A percentile compares a stretch with the other conserved stretches of the same genome.
Conservation (phyloP, 2,329 filamentous ascomycete species). For the Diaporthe longicolla region DNA sequence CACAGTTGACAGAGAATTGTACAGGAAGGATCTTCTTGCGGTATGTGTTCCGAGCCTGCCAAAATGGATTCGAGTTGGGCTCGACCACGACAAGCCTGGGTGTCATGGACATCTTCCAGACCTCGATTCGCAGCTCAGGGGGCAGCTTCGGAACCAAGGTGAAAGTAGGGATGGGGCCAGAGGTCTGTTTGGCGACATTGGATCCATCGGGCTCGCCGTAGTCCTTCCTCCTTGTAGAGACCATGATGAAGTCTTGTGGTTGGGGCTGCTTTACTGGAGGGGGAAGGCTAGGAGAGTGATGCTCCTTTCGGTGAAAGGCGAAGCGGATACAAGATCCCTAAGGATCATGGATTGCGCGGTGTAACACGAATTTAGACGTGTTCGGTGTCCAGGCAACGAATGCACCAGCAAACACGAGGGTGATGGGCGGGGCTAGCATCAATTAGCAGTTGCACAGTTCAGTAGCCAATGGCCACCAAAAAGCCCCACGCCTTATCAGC, state of each 20-base stretch:
- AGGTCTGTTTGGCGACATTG: too few species aligned
- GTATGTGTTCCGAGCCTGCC: too few species aligned
- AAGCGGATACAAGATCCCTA: background rate
- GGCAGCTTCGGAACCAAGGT: too few species aligned
- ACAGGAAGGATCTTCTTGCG: too few species aligned
- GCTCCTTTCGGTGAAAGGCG: too few species aligned
- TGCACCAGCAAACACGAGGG: background rate
- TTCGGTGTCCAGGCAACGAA: constrained; percentile 14
- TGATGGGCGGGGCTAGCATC: background rate
- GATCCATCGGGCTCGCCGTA: background rate
- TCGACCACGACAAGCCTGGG: too few species aligned
- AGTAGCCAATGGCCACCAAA: background rate
- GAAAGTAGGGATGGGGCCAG: too few species aligned
- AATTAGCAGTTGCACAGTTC: background rate
- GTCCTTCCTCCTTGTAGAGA: constrained; percentile 2
- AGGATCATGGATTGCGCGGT: background rate
- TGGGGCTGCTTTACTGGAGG: background rate
- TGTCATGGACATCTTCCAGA: too few species aligned
- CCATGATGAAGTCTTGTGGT: constrained; percentile 6
- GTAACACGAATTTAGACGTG: background rate
- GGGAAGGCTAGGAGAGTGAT: background rate
- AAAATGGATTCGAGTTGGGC: too few species aligned
- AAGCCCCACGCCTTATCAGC: too few species aligned
- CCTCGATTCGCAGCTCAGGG: too few species aligned
- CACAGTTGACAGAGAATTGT: too few species aligned